Conservation (phyloP, 257 asterid species). For the Capsicum chinense region DNA sequence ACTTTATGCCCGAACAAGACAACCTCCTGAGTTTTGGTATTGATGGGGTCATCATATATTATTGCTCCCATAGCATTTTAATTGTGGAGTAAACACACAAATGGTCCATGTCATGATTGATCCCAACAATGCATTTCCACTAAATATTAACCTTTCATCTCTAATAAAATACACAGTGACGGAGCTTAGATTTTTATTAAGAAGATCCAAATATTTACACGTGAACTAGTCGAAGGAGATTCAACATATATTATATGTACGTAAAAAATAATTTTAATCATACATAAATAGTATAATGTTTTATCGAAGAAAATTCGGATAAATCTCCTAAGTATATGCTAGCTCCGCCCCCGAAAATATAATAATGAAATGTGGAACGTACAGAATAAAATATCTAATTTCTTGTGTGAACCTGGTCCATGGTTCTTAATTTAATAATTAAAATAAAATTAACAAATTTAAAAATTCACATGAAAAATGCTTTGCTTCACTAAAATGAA, state of each 20-base stretch:
- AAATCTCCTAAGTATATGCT: too few species aligned
- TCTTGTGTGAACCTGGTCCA: not conserved
- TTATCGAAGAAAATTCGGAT: too few species aligned
- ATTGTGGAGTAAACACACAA: slow-evolving; percentile 2
- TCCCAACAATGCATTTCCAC: slow-evolving; percentile 27
- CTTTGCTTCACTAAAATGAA: not conserved
- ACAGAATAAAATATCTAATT: slow-evolving; percentile 15
- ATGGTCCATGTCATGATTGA: slow-evolving; percentile 23
- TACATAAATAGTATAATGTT: too few species aligned
- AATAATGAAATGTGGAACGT: slow-evolving; percentile 24
- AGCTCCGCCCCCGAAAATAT: not conserved
- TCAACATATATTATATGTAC: too few species aligned
- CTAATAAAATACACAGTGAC: not conserved
- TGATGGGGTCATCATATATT: slow-evolving; percentile 15
- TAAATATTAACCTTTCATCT: slow-evolving; percentile 14
- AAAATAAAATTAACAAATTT: not conserved
- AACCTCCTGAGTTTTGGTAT: not conserved
- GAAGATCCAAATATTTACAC: too few species aligned
- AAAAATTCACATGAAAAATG: slow-evolving; percentile 25
- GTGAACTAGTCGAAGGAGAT: too few species aligned
- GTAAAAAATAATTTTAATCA: too few species aligned
- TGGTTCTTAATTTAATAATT: not conserved
- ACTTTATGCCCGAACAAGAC: fast-evolving
- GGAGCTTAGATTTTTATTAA: too few species aligned
- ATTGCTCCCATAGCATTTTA: slow-evolving; percentile 12